Evolutionary conservation across 1,139 yeast genomes (phyloP), one percentile per base, ranked within the genome.

Genomic region (Geotrichum cucujoidarum): DNA sequence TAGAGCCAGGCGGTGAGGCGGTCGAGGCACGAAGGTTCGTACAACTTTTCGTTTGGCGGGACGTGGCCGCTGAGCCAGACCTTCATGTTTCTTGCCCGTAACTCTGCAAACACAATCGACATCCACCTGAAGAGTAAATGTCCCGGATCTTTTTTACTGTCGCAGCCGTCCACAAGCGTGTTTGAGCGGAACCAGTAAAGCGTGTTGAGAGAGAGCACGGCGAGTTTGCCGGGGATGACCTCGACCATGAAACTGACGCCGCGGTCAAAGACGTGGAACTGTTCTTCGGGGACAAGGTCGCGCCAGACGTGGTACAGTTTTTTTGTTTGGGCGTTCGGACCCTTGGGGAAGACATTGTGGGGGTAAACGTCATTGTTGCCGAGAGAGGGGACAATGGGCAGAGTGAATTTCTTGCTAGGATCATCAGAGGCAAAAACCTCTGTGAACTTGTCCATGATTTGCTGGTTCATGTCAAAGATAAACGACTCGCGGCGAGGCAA

Each of bases 311-410:
- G 75, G 66, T 72, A 82, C 63, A 85, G 67, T 64, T 84, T 89
- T 60, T 94, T 70, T 0, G 94, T 86, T 64, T 85, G 95, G 51
- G 83, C 68, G 11, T 94, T 84, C 11, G 95, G 95, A 0, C 95
- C 95, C 0, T 86, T 78, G 1, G 90, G 78, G 63, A 85, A 83
- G 62, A 87, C 69, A 60, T 87, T 87, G 65, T 87, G 95, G 1
- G 95, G 95, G 62, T 80, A 87, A 1, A 87, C 95, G 62, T 87
- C 95, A 61, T 87, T 87, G 63, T 87, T 87, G 3, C 95, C 95
- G 45, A 86, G 66, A 48, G 84, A 75, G 20, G 95, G 95, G 20
- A 86, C 68, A 50, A 80, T 70, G 1, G 75, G 74, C 20, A 73
- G 71, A 25, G 61, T 64, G 24, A 65, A 65, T 13, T 54, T 49